Percentiles rank a stretch among this genome's conserved stretches.
Conservation (phyloP, 2,329 filamentous ascomycete species). For the Diaporthe citri region DNA sequence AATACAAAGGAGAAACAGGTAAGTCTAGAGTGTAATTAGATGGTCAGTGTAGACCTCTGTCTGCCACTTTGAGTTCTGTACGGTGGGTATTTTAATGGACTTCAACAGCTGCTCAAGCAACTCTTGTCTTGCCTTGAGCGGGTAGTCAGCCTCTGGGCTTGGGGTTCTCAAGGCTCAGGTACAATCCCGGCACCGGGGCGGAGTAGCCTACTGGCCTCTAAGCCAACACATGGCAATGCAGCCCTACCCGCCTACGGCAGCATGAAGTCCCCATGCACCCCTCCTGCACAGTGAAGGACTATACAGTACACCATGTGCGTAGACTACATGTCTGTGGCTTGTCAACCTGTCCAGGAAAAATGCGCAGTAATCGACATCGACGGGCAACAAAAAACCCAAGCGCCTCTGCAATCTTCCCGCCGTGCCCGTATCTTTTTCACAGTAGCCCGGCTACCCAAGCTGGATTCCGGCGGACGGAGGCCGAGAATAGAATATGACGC, state of each 20-base stretch:
- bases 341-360: too few relatives aligned
- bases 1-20: too few relatives aligned
- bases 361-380: background rate
- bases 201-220: background rate
- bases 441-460: too few relatives aligned
- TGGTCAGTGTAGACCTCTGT: background rate
- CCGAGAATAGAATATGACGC: background rate
- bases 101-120: background rate
- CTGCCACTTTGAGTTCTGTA: too few relatives aligned
- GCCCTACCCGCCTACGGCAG: slow-evolving; percentile 38
- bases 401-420: background rate
- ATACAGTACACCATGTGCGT: background rate
- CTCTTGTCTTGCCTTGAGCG: background rate
- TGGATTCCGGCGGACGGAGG: background rate
- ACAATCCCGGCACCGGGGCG: background rate
- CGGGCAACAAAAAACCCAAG: background rate
- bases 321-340: background rate
- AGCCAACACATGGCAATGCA: slow-evolving; percentile 34
- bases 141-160: background rate
- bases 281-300: background rate
- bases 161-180: background rate
- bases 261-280: slow-evolving; percentile 25
- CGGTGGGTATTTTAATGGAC: background rate
- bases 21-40: too few relatives aligned
- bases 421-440: slow-evolving; percentile 2